phyloP scores from a whole-genome alignment of 352 stramenopile species.

The Phytopythium sindhum region DNA sequence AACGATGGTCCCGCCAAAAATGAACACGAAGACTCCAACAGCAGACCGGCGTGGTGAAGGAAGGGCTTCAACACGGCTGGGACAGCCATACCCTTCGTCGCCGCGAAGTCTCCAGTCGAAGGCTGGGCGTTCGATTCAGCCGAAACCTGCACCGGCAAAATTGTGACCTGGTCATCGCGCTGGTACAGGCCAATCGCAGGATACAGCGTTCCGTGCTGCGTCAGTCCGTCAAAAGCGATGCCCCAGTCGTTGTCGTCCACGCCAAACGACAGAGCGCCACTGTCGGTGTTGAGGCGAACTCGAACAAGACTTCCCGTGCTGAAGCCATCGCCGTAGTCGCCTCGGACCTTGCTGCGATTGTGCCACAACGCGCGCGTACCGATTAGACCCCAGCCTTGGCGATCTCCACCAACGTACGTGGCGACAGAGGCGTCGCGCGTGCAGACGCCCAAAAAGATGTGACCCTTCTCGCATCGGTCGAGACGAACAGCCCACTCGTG shows the following conservation, averaged over 20 bases:
- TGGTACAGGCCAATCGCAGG: constrained; percentile 88
- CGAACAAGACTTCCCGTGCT: constrained; percentile 82
- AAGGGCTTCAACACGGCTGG: constrained; percentile 76
- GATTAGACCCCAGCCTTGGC: constrained; percentile 87
- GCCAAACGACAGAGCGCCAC: constrained; percentile 81
- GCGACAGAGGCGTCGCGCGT: constrained; percentile 82
- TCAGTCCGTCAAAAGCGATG: constrained; percentile 86
- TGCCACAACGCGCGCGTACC: constrained; percentile 87
- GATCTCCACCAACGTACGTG: constrained; percentile 87
- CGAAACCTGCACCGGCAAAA: constrained; percentile 59
- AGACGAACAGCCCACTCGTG: constrained; percentile 87
- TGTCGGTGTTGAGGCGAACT: constrained; percentile 84
- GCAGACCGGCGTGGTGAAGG: constrained; percentile 57
- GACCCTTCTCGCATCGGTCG: constrained; percentile 86
- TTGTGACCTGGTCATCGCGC: constrained; percentile 86
- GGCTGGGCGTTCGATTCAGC: constrained; percentile 26
- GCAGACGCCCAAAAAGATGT: constrained; percentile 89
- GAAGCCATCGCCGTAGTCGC: constrained; percentile 87
- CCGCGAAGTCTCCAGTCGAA: constrained; percentile 21
- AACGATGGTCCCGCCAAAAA: constrained; percentile 41
- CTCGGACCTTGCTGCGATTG: constrained; percentile 86
- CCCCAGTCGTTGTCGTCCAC: constrained; percentile 87
- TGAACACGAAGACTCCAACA: constrained; percentile 49
- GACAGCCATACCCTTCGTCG: constrained; percentile 39
- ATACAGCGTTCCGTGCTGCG: constrained; percentile 85